phyloP scores from a whole-genome alignment of 2,329 filamentous ascomycete species.

The Fusarium vanettenii region DNA sequence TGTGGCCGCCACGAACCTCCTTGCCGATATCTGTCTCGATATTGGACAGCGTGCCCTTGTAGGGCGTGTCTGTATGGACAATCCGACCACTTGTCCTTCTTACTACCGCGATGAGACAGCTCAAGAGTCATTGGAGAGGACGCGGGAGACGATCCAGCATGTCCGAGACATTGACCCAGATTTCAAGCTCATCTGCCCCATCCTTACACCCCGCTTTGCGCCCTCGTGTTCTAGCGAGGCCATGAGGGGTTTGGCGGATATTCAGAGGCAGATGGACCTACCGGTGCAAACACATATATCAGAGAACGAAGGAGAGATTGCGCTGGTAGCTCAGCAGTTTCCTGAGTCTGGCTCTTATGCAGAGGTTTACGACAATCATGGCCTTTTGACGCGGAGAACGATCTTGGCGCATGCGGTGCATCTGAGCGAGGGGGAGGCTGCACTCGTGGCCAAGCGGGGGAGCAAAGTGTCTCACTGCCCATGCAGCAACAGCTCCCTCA shows the following conservation, averaged over 20 bases:
- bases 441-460: conserved; percentile 68
- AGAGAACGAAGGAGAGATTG: conserved; percentile 81
- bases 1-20: conserved; percentile 87
- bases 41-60: conserved; percentile 90
- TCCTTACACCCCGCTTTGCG: conserved; percentile 81
- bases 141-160: conserved; percentile 71
- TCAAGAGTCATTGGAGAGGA: conserved; percentile 66
- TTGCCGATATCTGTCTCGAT: conserved; percentile 83
- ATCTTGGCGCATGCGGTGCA: conserved; percentile 90
- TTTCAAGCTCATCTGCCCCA: conserved; percentile 75
- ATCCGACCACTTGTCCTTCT: conserved; percentile 70
- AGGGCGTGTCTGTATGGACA: conserved; percentile 96
- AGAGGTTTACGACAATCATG: conserved; percentile 79
- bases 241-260: conserved; percentile 71
- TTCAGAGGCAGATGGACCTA: conserved; percentile 72
- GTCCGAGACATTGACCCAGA: conserved; percentile 74
- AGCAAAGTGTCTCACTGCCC: conserved; percentile 87
- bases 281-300: conserved; percentile 91
- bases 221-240: conserved; percentile 69
- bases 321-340: conserved; percentile 77
- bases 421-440: conserved; percentile 73
- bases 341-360: conserved; percentile 74
- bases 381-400: conserved; percentile 77
- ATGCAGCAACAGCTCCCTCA: conserved; percentile 84
- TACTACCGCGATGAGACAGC: conserved; percentile 83